Percentiles rank a stretch among this genome's conserved stretches.
phyloP scores from a whole-genome alignment of 2,329 filamentous ascomycete genomes.

The Cercospora sp. region DNA sequence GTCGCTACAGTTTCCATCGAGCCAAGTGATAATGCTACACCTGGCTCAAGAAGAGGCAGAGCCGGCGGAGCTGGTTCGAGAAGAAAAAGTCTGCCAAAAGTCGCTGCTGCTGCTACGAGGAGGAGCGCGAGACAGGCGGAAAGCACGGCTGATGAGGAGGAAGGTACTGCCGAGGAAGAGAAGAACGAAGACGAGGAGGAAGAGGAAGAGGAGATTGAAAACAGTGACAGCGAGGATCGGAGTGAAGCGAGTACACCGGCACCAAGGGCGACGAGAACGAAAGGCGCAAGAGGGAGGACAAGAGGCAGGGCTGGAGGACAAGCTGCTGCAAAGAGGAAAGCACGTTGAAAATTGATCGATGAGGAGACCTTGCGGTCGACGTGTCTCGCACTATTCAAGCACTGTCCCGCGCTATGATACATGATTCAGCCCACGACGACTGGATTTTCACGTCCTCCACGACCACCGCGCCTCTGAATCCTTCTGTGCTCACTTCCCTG shows the following conservation, averaged over 20 bases:
- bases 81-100: conserved; percentile 23
- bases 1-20: conserved; percentile 38
- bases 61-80: conserved; percentile 19
- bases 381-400: background rate
- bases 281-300: conserved; percentile 10
- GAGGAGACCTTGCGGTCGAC: background rate
- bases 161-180: conserved; percentile 31
- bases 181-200: conserved; percentile 31
- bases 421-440: background rate
- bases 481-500: background rate
- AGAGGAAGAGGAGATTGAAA: conserved; percentile 28
- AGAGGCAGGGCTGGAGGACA: background rate
- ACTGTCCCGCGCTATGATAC: background rate
- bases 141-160: conserved; percentile 31
- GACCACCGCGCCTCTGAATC: background rate
- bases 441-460: background rate
- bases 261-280: conserved; percentile 16
- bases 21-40: conserved; percentile 30
- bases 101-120: conserved; percentile 23
- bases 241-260: conserved; percentile 24
- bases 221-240: conserved; percentile 28
- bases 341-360: no score
- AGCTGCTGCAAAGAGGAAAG: background rate
- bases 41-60: conserved; percentile 24
- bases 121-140: conserved; percentile 35